Percentiles rank a stretch among this genome's conserved stretches.
Conservation (phyloP, 352 stramenopile genomes). For the Globisporangium iwayamae region DNA sequence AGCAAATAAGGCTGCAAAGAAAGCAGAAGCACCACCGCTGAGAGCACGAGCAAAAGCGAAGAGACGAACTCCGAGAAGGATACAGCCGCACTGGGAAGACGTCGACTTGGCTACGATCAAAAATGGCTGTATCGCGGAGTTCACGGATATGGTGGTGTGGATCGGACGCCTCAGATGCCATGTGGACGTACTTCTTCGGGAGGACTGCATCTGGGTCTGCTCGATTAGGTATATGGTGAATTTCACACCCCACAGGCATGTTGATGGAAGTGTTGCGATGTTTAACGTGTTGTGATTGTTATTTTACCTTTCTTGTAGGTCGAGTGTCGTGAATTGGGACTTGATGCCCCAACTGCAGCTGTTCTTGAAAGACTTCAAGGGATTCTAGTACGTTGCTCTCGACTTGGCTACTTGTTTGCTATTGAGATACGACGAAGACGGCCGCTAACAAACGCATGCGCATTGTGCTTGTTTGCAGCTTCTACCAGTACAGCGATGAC, state of each 20-base stretch:
- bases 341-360: slow-evolving; percentile 16
- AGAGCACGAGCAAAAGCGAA: slow-evolving; percentile 7
- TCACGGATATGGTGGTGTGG: slow-evolving; percentile 32
- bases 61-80: not conserved
- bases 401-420: too few species aligned
- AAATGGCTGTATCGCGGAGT: slow-evolving; percentile 10
- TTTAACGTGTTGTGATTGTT: not conserved
- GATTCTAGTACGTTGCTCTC: slow-evolving; percentile 12
- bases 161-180: slow-evolving; percentile 41
- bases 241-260: not conserved
- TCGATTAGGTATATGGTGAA: slow-evolving; percentile 27
- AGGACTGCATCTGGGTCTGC: slow-evolving; percentile 32
- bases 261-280: too few species aligned
- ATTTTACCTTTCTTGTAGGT: not conserved
- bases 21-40: not conserved
- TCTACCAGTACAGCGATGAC: slow-evolving; percentile 13
- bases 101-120: slow-evolving; percentile 26
- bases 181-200: slow-evolving; percentile 29
- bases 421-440: too few species aligned
- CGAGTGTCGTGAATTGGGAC: slow-evolving; percentile 9
- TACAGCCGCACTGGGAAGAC: slow-evolving; percentile 15
- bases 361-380: slow-evolving; percentile 5
- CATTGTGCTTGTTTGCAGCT: not conserved
- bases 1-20: slow-evolving; percentile 10
- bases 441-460: not conserved